These are phyloP conservation scores for Nakazawaea ambrosiae DNA, from an alignment of 805 yeast species.

Conservation along the genomic window DNA sequence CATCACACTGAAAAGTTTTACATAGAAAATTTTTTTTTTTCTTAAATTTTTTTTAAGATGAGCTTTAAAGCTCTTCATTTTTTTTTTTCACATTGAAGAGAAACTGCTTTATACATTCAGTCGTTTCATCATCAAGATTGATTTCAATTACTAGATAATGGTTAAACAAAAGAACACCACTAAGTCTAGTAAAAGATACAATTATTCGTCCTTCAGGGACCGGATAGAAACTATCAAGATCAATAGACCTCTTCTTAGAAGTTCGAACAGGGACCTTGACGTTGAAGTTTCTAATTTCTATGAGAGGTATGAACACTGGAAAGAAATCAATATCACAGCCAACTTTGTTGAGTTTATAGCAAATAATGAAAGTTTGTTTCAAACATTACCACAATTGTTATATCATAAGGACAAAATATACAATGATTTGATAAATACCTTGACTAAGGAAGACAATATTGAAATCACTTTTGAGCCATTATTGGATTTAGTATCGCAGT, in stretches of 20 bases:
- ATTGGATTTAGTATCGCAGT: conserved; percentile 73
- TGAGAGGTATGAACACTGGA: conserved; percentile 80
- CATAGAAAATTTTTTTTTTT: conserved; percentile 4
- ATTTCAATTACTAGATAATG: conserved; percentile 19
- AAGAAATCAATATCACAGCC: conserved; percentile 73
- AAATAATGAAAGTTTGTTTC: conserved; percentile 45
- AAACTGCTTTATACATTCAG: too few species aligned
- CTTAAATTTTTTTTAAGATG: conserved; percentile 4
- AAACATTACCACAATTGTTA: conserved; percentile 74
- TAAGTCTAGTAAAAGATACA: conserved; percentile 49
- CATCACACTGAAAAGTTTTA: conserved; percentile 1
- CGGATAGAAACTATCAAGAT: conserved; percentile 78
- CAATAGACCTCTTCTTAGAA: conserved; percentile 53
- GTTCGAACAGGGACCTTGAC: conserved; percentile 56
- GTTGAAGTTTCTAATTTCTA: conserved; percentile 74
- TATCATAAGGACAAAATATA: conserved; percentile 64
- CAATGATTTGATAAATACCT: conserved; percentile 25
- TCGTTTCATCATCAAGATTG: too few species aligned
- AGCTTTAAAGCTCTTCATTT: conserved; percentile 2
- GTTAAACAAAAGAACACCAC: conserved; percentile 37
- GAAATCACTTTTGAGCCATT: conserved; percentile 71
- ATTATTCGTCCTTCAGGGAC: conserved; percentile 74
- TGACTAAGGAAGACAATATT: conserved; percentile 47
- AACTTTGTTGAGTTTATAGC: conserved; percentile 58
- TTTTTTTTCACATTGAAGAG: background rate